Evolutionary conservation across 495 filamentous ascomycete genomes (phyloP), one percentile per base, ranked within the genome.

Genomic region (Hypoxylon subgilvum): DNA sequence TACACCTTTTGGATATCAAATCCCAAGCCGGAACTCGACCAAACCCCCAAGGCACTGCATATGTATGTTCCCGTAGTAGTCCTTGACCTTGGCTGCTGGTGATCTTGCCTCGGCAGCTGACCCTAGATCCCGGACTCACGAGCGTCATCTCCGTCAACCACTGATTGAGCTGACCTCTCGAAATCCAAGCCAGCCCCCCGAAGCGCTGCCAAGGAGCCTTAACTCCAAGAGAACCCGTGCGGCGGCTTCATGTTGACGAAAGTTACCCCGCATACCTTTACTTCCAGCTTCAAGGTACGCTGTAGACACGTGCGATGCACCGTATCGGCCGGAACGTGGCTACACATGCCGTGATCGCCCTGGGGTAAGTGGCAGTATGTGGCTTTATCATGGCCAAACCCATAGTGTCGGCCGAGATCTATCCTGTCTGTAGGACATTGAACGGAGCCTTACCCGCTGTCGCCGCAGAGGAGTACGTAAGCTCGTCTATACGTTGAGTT

Each of bases 241-340:
- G 74, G 68, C 47, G 84, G 81, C 13, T 76, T 64, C 31, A 85
- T 50, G 45, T 85, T 79, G 47, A 72, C 79, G 43, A 82, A 74
- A 4, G 52, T 38, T 12, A 49, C 34, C 12, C 52, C 41, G 30
- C 35, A 18, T 6, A 27, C 49, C 10, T 19, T 44, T 6, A 9
- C 12, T 6, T n/a, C 13, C 31, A 75, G 71, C 0, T 69, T 61
- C 17, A 63, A 57, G 6, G 74, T 65, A 8, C 86, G 66, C 17
- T 86, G 81, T 6, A 82, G 46, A 13, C 84, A 73, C 1, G 69
- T 70, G 0, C 52, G 55, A 0, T 81, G 84, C 0, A 82, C 74
- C 17, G 65, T 77, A 54, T 86, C 84, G 1, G 85, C 84, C 0
- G 83, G 81, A 6, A 86, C 67, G 83, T 82, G 86, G 17, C 74